Conservation (phyloP, 2,329 filamentous ascomycete species). For the Ilyonectria destructans region DNA sequence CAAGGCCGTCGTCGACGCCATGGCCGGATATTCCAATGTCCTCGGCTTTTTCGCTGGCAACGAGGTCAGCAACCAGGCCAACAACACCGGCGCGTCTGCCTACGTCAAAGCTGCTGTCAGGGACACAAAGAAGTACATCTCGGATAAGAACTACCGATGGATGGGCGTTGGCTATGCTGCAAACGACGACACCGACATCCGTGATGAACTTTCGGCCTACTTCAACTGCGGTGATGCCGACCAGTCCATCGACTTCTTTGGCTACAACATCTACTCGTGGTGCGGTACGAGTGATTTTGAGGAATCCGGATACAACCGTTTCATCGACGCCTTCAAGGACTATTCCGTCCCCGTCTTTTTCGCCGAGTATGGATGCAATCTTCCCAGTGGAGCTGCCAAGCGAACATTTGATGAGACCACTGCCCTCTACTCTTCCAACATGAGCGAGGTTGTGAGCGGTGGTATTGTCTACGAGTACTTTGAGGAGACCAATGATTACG, state of each 20-base stretch:
- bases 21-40: slow-evolving; percentile 89
- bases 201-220: slow-evolving; percentile 87
- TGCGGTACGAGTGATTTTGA: slow-evolving; percentile 87
- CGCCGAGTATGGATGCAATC: slow-evolving; percentile 98
- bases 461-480: slow-evolving; percentile 99
- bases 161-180: slow-evolving; percentile 96
- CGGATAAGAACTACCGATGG: slow-evolving; percentile 80
- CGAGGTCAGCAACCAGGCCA: slow-evolving; percentile 91
- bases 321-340: slow-evolving; percentile 87
- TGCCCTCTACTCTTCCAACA: slow-evolving; percentile 84
- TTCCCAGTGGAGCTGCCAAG: slow-evolving; percentile 69
- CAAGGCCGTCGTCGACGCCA: slow-evolving; percentile 84
- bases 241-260: slow-evolving; percentile 93
- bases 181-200: slow-evolving; percentile 90
- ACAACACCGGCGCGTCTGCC: slow-evolving; percentile 91
- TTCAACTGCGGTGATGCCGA: slow-evolving; percentile 87
- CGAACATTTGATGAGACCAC: slow-evolving; percentile 90
- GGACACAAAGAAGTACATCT: slow-evolving; percentile 96
- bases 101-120: slow-evolving; percentile 98
- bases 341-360: slow-evolving; percentile 98
- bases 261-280: slow-evolving; percentile 99
- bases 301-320: slow-evolving; percentile 84
- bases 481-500: slow-evolving; percentile 91
- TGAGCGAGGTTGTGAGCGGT: slow-evolving; percentile 91
- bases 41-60: slow-evolving; percentile 99